These are phyloP conservation scores for Vanderwaltozyma tropicalis DNA, from an alignment of 805 yeast genomes.

Conservation along the genomic window DNA sequence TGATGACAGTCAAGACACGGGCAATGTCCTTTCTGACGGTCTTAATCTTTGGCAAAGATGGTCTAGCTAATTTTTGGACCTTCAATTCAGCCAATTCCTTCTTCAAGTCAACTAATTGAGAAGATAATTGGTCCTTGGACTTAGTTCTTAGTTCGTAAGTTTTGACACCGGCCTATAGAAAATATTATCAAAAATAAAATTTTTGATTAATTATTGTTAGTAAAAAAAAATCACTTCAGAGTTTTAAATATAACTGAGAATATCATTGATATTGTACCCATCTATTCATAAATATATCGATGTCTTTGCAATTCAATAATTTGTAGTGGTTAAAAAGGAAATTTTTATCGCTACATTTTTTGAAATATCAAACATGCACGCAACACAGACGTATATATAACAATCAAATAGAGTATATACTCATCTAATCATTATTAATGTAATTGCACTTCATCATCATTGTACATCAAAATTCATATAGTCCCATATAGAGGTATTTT, in stretches of 20 bases:
- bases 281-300: not conserved
- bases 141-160: slow-evolving; percentile 94
- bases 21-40: slow-evolving; percentile 98
- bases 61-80: slow-evolving; percentile 88
- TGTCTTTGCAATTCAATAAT: not conserved
- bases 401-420: too few species aligned
- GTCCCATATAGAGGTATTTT: too few species aligned
- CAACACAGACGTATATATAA: too few species aligned
- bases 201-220: not conserved
- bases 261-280: too few species aligned
- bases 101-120: slow-evolving; percentile 90
- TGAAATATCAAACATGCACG: too few species aligned
- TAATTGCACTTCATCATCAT: too few species aligned
- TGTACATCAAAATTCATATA: too few species aligned
- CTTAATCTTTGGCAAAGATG: slow-evolving; percentile 92
- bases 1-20: slow-evolving; percentile 92
- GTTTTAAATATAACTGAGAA: not conserved
- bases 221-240: not conserved
- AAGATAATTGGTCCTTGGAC: slow-evolving; percentile 93
- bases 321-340: too few species aligned
- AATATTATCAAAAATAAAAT: not conserved
- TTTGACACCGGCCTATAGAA: slow-evolving; percentile 66
- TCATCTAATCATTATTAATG: too few species aligned
- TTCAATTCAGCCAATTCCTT: slow-evolving; percentile 91
- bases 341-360: too few species aligned